Evolutionary conservation across 768 basidiomycete species (phyloP).

Genomic region (Cystoderma amianthinum): DNA sequence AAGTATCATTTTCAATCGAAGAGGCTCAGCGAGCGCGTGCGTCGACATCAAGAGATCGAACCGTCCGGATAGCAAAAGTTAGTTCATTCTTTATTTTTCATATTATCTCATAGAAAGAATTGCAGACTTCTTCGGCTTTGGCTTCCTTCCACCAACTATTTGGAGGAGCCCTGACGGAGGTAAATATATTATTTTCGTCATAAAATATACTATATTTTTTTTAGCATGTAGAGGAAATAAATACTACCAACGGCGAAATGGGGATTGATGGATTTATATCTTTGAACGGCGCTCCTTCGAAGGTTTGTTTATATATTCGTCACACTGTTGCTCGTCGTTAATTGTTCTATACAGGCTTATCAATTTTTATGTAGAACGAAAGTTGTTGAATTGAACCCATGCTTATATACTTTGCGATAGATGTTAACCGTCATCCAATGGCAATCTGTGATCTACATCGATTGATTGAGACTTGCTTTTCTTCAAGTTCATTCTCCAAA

Average conservation of each 20-base stretch:
- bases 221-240: conserved; percentile 66
- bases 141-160: conserved; percentile 67
- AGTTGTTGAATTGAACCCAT: neutral
- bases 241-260: conserved; percentile 39
- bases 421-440: conserved; percentile 74
- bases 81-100: conserved; percentile 10
- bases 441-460: conserved; percentile 61
- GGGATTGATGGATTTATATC: conserved; percentile 81
- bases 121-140: conserved; percentile 58
- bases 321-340: conserved; percentile 11
- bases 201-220: neutral
- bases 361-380: conserved; percentile 71
- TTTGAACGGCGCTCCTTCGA: conserved; percentile 66
- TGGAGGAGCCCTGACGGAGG: conserved; percentile 68
- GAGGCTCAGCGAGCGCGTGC: no score
- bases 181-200: conserved; percentile 19
- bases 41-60: conserved; percentile 32
- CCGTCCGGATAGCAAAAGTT: conserved; percentile 66
- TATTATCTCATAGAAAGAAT: neutral
- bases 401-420: conserved; percentile 29
- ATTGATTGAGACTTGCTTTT: conserved; percentile 58
- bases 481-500: conserved; percentile 65
- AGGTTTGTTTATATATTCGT: conserved; percentile 32
- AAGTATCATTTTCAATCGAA: conserved; percentile 64
- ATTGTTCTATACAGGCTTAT: conserved; percentile 45